Conservation (phyloP, 2,329 filamentous ascomycete species). For the Colletotrichum sojae region DNA sequence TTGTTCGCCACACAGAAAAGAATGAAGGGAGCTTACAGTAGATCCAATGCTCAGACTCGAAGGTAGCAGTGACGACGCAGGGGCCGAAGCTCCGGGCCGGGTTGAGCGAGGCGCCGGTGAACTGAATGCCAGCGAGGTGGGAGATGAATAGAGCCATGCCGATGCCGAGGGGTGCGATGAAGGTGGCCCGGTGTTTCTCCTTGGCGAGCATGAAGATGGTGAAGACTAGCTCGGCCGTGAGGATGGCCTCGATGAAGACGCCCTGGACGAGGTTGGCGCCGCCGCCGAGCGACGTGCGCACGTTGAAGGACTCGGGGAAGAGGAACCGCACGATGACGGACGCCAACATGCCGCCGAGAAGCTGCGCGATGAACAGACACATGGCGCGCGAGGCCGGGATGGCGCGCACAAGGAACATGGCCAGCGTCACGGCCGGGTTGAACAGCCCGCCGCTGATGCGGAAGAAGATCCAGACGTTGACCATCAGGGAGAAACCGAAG, state of each 20-base stretch:
- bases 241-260: constrained; percentile 64
- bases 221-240: constrained; percentile 63
- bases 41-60: constrained; percentile 63
- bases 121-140: constrained; percentile 62
- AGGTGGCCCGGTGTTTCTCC: constrained; percentile 63
- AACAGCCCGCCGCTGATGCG: constrained; percentile 58
- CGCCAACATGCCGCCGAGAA: constrained; percentile 61
- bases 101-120: constrained; percentile 64
- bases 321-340: constrained; percentile 58
- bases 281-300: constrained; percentile 57
- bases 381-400: constrained; percentile 61
- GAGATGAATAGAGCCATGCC: constrained; percentile 61
- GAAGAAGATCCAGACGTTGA: constrained; percentile 65
- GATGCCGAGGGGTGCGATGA: constrained; percentile 64
- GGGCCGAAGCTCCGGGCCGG: constrained; percentile 63
- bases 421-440: constrained; percentile 62
- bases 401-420: constrained; percentile 64
- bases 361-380: constrained; percentile 65
- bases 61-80: constrained; percentile 57
- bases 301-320: constrained; percentile 60
- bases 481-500: constrained; percentile 60
- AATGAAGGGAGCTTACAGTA: constrained; percentile 55
- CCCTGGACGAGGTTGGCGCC: constrained; percentile 59
- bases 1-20: constrained; percentile 3
- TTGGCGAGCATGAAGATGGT: constrained; percentile 67